phyloP scores from a whole-genome alignment of 2,329 filamentous ascomycete genomes.

The Aureobasidium melanogenum region DNA sequence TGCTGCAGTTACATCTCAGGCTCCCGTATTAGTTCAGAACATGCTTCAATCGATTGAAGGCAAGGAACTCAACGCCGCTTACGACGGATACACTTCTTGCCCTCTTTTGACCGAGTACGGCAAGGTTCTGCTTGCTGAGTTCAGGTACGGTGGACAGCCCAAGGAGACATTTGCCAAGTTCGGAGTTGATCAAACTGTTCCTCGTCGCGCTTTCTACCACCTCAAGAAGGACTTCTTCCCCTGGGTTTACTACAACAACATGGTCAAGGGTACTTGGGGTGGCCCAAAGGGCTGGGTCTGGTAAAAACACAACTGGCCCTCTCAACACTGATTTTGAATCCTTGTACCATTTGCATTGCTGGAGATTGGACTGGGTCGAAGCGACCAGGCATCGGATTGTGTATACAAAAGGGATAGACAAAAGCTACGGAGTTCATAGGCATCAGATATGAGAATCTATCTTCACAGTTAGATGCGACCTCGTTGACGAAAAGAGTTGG shows the following conservation, averaged over 20 bases:
- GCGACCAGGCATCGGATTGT: background rate
- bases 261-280: conserved; percentile 55
- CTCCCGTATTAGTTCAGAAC: conserved; percentile 29
- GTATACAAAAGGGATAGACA: background rate
- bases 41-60: conserved; percentile 24
- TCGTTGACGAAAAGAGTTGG: background rate
- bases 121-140: conserved; percentile 56
- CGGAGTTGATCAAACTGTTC: conserved; percentile 49
- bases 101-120: conserved; percentile 41
- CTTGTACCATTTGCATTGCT: background rate
- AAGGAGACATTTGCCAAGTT: conserved; percentile 54
- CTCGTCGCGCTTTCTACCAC: conserved; percentile 51
- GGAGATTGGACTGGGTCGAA: background rate
- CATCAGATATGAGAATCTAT: background rate
- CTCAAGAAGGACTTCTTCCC: conserved; percentile 61
- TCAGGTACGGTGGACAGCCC: conserved; percentile 54
- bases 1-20: conserved; percentile 30
- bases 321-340: background rate
- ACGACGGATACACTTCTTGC: conserved; percentile 34
- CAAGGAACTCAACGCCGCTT: conserved; percentile 20
- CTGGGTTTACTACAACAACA: conserved; percentile 53
- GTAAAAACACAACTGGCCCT: background rate
- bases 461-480: background rate
- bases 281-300: conserved; percentile 46
- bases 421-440: background rate